These are phyloP conservation scores for Pythium utonaiense DNA, from an alignment of 352 stramenopile species.

Conservation along the genomic window DNA sequence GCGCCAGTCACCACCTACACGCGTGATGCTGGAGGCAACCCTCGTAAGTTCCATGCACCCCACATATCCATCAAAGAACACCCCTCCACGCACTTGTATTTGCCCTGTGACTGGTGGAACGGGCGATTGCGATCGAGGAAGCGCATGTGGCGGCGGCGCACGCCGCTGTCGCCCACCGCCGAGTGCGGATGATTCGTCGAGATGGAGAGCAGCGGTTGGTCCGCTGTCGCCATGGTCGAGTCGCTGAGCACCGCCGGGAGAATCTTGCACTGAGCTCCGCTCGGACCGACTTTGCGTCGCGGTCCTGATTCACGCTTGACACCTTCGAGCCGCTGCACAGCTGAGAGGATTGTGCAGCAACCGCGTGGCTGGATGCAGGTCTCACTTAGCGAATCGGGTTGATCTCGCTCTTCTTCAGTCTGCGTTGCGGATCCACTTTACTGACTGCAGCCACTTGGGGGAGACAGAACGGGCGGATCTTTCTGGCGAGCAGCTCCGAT, in stretches of 20 bases:
- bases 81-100: constrained; percentile 47
- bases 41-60: too few species aligned
- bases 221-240: constrained; percentile 17
- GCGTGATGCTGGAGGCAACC: constrained; percentile 43
- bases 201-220: constrained; percentile 34
- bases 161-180: constrained; percentile 6
- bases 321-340: too few species aligned
- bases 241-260: neutral
- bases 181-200: constrained; percentile 8
- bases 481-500: constrained; percentile 1
- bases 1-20: constrained; percentile 74
- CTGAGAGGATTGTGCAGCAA: too few species aligned
- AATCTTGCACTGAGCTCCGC: constrained; percentile 2
- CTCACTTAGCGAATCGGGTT: neutral
- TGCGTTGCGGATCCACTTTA: neutral
- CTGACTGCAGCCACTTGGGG: neutral
- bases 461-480: constrained; percentile 7
- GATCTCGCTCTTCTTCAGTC: neutral
- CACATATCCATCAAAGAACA: too few species aligned
- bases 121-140: constrained; percentile 63
- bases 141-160: constrained; percentile 20
- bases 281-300: too few species aligned
- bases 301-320: too few species aligned
- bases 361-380: neutral
- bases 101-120: constrained; percentile 70